Conservation (phyloP, 2,329 filamentous ascomycete species). For the Neonectria faginata region DNA sequence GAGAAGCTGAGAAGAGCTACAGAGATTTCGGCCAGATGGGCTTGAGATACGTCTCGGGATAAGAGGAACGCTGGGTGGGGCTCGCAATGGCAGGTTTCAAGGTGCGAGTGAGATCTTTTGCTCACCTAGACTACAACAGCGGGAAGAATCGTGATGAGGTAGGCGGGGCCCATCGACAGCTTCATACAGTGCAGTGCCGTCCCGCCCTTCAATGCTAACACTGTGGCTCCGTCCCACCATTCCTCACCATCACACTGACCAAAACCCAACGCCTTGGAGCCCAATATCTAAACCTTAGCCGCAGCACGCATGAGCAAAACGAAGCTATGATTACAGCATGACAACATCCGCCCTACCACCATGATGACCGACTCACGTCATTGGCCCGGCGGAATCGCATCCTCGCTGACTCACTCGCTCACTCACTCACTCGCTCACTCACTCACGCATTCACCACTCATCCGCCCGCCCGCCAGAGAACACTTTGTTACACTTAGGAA, state of each 20-base stretch:
- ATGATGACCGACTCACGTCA: conserved; percentile 36
- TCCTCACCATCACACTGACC: not conserved
- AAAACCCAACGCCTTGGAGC: not conserved
- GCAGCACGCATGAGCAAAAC: not conserved
- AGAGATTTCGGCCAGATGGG: too few species aligned
- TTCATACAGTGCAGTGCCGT: conserved; percentile 36
- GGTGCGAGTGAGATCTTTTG: conserved; percentile 33
- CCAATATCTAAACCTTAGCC: conserved; percentile 1
- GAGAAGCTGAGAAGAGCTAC: not conserved
- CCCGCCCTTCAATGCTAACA: not conserved
- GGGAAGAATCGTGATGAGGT: conserved; percentile 39
- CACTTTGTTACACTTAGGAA: conserved; percentile 7
- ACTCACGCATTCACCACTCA: not conserved
- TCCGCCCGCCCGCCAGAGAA: too few species aligned
- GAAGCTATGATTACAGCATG: not conserved
- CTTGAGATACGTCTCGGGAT: too few species aligned
- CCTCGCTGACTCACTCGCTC: not conserved
- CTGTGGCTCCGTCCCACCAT: conserved; percentile 1
- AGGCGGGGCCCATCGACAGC: conserved; percentile 38
- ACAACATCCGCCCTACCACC: not conserved
- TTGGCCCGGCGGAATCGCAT: not conserved
- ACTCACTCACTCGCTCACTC: too few species aligned
- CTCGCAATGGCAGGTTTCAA: conserved; percentile 11
- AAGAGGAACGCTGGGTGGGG: conserved; percentile 8
- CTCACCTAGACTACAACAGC: conserved; percentile 20